Evolutionary conservation across 768 basidiomycete genomes (phyloP), one percentile per base, ranked within the genome.

Genomic region (Rossbeevera mucosa): DNA sequence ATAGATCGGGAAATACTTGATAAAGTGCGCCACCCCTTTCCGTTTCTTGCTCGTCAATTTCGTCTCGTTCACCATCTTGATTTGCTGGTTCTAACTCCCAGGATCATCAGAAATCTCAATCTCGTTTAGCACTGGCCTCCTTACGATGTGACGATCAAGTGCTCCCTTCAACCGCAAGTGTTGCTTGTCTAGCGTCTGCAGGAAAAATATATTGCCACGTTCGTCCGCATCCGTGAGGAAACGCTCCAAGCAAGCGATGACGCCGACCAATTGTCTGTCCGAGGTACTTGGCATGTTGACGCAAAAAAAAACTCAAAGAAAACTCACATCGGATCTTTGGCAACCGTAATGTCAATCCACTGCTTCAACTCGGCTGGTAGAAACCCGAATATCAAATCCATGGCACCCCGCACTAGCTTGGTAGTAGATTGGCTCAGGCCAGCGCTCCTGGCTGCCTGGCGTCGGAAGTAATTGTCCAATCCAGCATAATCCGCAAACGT

Each of bases 381-480:
- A 73, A 95, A 98, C 7, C 94, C 93, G 67, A 97, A 98, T 48
- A 97, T 93, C 48, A 95, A 72, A 58, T 98, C 95, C 88, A 97
- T 83, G 25, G 93, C 91, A 3, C 86, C 85, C 18, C 91, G 82
- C 26, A 94, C 80, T 8, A 94, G 79, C 71, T 94, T 94, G 53
- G 74, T 64, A 24, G 92, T 93, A 7, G 81, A 71, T 49, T 78
- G 77, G 53, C 81, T 83, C 41, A 94, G 75, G 25, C 83, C 80
- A 24, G 77, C 78, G 47, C 81, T 75, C 24, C 90, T 77, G 6
- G 86, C 76, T n/a, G 95, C 95, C 64, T 97, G 91, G 44, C 95
- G 76, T 22, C 91, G 80, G 74, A 96, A 96, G 70, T 96, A 98
- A 54, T 83, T 91, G 65, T 98, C 95, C 53, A 98, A 73, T 42